A percentile compares a stretch with the other conserved stretches of the same genome.
phyloP scores from a whole-genome alignment of 2,329 filamentous ascomycete species.

The Teratosphaeria nubilosa region DNA sequence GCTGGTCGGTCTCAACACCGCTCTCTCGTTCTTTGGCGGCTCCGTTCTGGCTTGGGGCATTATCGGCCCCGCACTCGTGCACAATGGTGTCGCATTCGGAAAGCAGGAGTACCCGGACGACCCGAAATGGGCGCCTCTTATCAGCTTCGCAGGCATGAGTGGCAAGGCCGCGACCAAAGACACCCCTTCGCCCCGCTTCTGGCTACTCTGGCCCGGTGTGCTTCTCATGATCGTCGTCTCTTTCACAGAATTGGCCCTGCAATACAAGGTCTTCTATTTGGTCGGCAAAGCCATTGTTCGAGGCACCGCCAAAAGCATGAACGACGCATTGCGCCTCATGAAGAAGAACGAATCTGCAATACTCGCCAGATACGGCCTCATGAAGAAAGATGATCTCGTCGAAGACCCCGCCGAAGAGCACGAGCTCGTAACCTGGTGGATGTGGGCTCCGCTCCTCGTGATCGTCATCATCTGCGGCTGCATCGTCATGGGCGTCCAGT shows the following conservation, averaged over 20 bases:
- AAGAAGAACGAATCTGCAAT: constrained; percentile 34
- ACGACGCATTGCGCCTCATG: constrained; percentile 26
- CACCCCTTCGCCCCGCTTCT: constrained; percentile 38
- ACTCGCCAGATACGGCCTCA: constrained; percentile 33
- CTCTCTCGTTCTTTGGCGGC: constrained; percentile 48
- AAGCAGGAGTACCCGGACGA: constrained; percentile 15
- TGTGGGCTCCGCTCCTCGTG: constrained; percentile 40
- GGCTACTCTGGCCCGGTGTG: constrained; percentile 40
- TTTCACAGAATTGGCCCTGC: constrained; percentile 27
- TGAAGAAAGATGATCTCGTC: constrained; percentile 31
- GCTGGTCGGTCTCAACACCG: constrained; percentile 47
- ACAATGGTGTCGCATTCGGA: constrained; percentile 39
- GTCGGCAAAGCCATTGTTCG: constrained; percentile 42
- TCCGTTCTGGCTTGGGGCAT: constrained; percentile 46
- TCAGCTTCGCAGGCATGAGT: constrained; percentile 23
- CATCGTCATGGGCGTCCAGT: constrained; percentile 42
- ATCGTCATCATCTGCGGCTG: constrained; percentile 37
- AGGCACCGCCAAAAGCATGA: constrained; percentile 34
- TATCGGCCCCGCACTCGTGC: constrained; percentile 46
- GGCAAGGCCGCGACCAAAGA: constrained; percentile 27
- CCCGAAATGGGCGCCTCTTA: constrained; percentile 14
- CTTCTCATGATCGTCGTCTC: constrained; percentile 35
- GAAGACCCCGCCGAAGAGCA: constrained; percentile 37
- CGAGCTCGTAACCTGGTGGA: constrained; percentile 42
- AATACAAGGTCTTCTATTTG: constrained; percentile 33